phyloP scores from a whole-genome alignment of 2,329 filamentous ascomycete genomes.

The Teratosphaeria zuluensis region DNA sequence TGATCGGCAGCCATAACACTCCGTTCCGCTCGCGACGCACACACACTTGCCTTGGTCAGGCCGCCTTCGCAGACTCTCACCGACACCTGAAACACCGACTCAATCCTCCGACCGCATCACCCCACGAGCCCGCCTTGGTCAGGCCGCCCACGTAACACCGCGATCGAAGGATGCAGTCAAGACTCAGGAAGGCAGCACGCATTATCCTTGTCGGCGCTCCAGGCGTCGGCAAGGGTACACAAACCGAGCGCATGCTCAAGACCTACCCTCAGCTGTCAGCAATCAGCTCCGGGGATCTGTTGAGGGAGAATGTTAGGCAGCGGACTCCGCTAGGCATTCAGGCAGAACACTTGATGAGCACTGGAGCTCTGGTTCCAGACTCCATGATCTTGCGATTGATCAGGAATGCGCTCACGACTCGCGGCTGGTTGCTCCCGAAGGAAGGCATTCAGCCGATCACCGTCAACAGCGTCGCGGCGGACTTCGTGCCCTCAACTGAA shows the following conservation, averaged over 20 bases:
- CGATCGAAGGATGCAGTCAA: conserved; percentile 28
- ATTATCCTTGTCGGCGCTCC: conserved; percentile 92
- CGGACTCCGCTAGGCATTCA: conserved; percentile 80
- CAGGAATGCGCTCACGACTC: conserved; percentile 72
- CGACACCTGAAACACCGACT: too few relatives aligned
- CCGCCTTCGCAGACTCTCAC: background rate
- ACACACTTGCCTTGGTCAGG: too few relatives aligned
- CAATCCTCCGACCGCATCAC: too few relatives aligned
- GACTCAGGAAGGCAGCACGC: conserved; percentile 61
- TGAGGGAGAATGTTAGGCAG: conserved; percentile 85
- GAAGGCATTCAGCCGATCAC: conserved; percentile 36
- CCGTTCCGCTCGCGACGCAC: too few relatives aligned
- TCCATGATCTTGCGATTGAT: conserved; percentile 87
- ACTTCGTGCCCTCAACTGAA: conserved; percentile 16
- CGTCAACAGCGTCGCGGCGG: conserved; percentile 31
- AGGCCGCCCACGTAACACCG: background rate
- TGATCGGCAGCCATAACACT: too few relatives aligned
- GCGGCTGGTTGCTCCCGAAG: conserved; percentile 61
- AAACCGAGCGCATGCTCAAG: conserved; percentile 77
- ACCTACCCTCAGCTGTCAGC: conserved; percentile 82
- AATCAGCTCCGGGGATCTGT: conserved; percentile 86
- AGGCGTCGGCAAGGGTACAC: conserved; percentile 91
- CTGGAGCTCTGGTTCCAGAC: conserved; percentile 84
- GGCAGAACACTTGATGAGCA: conserved; percentile 79
- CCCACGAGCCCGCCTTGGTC: conserved; percentile 1